Percentiles rank a stretch among this genome's conserved stretches.
Evolutionary conservation across 768 basidiomycete species (phyloP).

Genomic region (Serpula lacrymans): DNA sequence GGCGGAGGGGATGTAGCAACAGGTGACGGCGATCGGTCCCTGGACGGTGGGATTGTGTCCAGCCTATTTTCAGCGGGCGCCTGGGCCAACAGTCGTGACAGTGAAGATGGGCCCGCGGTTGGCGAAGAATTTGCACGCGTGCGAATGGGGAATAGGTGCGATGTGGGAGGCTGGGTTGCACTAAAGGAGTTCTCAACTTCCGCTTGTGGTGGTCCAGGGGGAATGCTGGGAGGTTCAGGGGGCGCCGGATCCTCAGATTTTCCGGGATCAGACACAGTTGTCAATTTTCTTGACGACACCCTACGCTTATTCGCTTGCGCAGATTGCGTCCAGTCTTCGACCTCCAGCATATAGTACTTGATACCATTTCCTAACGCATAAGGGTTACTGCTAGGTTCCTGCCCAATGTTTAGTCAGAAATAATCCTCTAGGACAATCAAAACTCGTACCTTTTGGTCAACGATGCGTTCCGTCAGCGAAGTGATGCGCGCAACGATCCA

Average conservation of each 20-base stretch:
- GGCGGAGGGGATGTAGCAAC: constrained; percentile 33
- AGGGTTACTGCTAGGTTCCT: constrained; percentile 87
- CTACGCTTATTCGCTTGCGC: constrained; percentile 58
- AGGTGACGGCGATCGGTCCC: constrained; percentile 22
- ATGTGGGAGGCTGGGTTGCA: constrained; percentile 61
- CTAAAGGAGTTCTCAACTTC: constrained; percentile 75
- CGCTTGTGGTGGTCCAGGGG: constrained; percentile 61
- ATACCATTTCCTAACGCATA: constrained; percentile 85
- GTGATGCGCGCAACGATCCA: constrained; percentile 96
- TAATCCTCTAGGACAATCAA: background rate
- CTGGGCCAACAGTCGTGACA: constrained; percentile 77
- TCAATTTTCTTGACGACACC: constrained; percentile 47
- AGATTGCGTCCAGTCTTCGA: constrained; percentile 89
- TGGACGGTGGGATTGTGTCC: constrained; percentile 24
- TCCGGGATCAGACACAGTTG: constrained; percentile 36
- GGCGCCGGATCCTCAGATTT: constrained; percentile 33
- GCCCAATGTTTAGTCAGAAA: constrained; percentile 4
- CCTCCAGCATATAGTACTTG: constrained; percentile 92
- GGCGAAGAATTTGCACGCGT: constrained; percentile 66
- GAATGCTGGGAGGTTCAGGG: constrained; percentile 34
- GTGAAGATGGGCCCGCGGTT: constrained; percentile 69
- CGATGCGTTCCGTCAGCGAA: constrained; percentile 81
- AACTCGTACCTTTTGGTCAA: constrained; percentile 65
- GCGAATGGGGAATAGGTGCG: constrained; percentile 62
- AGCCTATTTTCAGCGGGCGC: constrained; percentile 46